Conservation (phyloP, 768 basidiomycete species). For the Boletus huronensis region DNA sequence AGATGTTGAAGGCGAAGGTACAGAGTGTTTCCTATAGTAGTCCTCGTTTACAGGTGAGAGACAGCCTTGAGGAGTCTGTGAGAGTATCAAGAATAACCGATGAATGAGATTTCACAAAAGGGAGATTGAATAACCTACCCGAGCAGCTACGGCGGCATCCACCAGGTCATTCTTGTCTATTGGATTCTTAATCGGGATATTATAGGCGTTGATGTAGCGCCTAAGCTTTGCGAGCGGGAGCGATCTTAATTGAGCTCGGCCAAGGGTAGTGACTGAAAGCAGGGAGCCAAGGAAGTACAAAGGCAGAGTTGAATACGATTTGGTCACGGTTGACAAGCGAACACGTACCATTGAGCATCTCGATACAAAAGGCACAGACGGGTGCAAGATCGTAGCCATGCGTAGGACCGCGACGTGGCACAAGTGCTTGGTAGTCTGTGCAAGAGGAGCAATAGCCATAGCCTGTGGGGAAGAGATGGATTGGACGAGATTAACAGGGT, state of each 20-base stretch:
- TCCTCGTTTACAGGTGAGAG: conserved; percentile 60
- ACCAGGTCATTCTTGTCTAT: conserved; percentile 80
- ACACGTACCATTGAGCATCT: conserved; percentile 58
- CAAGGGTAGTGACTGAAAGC: conserved; percentile 62
- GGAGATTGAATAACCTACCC: conserved; percentile 40
- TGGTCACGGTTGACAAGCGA: background rate
- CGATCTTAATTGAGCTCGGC: conserved; percentile 51
- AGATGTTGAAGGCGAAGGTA: conserved; percentile 16
- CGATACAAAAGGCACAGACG: conserved; percentile 76
- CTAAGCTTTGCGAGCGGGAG: conserved; percentile 60
- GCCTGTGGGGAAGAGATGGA: conserved; percentile 39
- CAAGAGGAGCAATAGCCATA: conserved; percentile 71
- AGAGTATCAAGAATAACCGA: background rate
- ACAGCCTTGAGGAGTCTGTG: conserved; percentile 59
- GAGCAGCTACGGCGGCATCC: conserved; percentile 50
- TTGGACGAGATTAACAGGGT: background rate
- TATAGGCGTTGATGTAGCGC: conserved; percentile 68
- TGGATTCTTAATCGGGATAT: conserved; percentile 56
- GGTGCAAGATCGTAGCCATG: conserved; percentile 62
- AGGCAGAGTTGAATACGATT: background rate
- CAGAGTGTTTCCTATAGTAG: conserved; percentile 29
- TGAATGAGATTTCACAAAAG: background rate
- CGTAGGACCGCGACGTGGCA: conserved; percentile 53
- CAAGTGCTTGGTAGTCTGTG: conserved; percentile 71
- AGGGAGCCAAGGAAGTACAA: background rate